Percentiles rank a stretch among this genome's conserved stretches.
Evolutionary conservation across 257 asterid genomes (phyloP).

Genomic region (Solanum acaule): DNA sequence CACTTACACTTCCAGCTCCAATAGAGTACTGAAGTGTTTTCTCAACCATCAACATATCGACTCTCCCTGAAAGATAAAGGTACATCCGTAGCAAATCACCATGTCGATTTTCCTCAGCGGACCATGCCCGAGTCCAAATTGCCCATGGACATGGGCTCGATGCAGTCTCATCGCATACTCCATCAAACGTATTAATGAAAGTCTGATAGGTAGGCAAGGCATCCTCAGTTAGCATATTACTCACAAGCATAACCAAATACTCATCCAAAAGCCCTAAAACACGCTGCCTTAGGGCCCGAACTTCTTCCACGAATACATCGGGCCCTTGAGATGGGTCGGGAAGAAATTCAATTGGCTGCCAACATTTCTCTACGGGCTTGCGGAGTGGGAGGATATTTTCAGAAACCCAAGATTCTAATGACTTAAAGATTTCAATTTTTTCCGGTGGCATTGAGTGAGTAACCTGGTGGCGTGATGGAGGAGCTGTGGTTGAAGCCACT

Average conservation of each 20-base stretch:
- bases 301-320: background rate
- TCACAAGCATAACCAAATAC: conserved; percentile 22
- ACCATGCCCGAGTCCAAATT: conserved; percentile 27
- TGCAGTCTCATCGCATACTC: conserved; percentile 15
- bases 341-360: conserved; percentile 32
- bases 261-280: conserved; percentile 14
- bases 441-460: conserved; percentile 18
- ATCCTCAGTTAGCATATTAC: conserved; percentile 25
- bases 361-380: conserved; percentile 25
- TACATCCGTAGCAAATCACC: conserved; percentile 26
- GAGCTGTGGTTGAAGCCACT: background rate
- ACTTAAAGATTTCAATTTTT: conserved; percentile 13
- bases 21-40: conserved; percentile 27
- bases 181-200: conserved; percentile 6
- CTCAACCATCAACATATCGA: conserved; percentile 32
- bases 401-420: conserved; percentile 30
- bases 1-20: conserved; percentile 23
- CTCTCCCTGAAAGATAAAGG: conserved; percentile 33
- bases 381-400: conserved; percentile 6
- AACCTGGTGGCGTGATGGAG: background rate
- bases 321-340: conserved; percentile 14
- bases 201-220: conserved; percentile 31
- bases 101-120: conserved; percentile 34
- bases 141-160: conserved; percentile 33
- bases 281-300: conserved; percentile 15